A percentile compares a stretch with the other conserved stretches of the same genome.
Evolutionary conservation across 768 basidiomycete species (phyloP).

Genomic region (Vararia minispora): DNA sequence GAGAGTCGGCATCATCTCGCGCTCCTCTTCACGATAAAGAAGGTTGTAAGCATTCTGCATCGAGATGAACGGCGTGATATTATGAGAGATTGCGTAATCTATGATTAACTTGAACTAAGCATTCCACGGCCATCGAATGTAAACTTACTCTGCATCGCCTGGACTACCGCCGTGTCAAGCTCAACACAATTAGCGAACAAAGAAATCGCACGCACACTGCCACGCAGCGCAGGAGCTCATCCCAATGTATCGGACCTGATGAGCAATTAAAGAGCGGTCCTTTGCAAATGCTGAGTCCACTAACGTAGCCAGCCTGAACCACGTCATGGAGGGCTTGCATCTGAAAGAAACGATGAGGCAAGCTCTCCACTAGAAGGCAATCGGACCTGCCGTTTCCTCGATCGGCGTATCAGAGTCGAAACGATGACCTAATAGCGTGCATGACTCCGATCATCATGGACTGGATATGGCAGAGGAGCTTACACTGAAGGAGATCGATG

Average conservation of each 20-base stretch:
- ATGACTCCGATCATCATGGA: neutral
- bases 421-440: slow-evolving; percentile 15
- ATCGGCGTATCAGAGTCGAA: slow-evolving; percentile 26
- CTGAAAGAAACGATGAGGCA: neutral
- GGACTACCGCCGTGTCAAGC: slow-evolving; percentile 5
- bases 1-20: slow-evolving; percentile 43
- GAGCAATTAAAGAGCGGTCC: too few relatives aligned
- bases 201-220: slow-evolving; percentile 15
- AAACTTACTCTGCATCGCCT: slow-evolving; percentile 16
- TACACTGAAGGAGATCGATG: slow-evolving; percentile 47
- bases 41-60: slow-evolving; percentile 55
- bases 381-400: slow-evolving; percentile 19
- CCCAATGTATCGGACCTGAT: slow-evolving; percentile 22
- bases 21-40: slow-evolving; percentile 51
- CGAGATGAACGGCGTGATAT: slow-evolving; percentile 42
- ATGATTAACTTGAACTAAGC: neutral
- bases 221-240: slow-evolving; percentile 20
- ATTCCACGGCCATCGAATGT: neutral
- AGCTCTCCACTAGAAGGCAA: too few relatives aligned
- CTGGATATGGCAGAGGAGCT: slow-evolving; percentile 2
- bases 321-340: slow-evolving; percentile 31
- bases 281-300: too few relatives aligned
- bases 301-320: slow-evolving; percentile 27
- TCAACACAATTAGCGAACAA: neutral
- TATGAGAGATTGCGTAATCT: slow-evolving; percentile 32